Evolutionary conservation across 2,329 filamentous ascomycete species (phyloP).

Genomic region (Penicillium sp.): DNA sequence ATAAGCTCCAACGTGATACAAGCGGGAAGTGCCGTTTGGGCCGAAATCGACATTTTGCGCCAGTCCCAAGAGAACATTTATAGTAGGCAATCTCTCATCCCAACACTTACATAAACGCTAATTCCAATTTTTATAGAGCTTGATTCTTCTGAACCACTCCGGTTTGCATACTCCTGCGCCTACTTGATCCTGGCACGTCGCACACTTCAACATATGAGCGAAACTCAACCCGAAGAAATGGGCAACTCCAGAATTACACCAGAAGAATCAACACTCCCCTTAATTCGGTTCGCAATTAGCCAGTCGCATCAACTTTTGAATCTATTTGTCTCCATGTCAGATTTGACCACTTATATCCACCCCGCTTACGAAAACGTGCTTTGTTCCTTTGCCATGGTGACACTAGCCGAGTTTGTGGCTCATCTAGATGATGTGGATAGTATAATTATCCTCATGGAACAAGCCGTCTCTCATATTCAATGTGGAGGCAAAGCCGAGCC

Average conservation of each 20-base stretch:
- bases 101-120: neutral
- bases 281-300: neutral
- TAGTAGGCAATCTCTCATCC: neutral
- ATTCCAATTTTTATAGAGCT: neutral
- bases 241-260: neutral
- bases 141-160: neutral
- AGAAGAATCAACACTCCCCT: neutral
- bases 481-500: constrained; percentile 17
- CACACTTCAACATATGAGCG: neutral
- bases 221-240: neutral
- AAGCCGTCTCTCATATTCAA: constrained; percentile 17
- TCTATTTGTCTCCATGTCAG: neutral
- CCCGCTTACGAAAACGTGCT: neutral
- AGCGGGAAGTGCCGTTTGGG: neutral
- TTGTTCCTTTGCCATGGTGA: neutral
- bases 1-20: neutral
- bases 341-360: neutral
- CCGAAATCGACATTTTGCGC: neutral
- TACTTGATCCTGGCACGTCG: neutral
- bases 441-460: neutral
- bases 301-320: neutral
- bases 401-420: neutral
- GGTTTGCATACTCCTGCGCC: neutral
- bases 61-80: neutral
- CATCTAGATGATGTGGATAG: neutral